phyloP scores from a whole-genome alignment of 192 early-diverging fungal species.

The Thamnidium elegans region DNA sequence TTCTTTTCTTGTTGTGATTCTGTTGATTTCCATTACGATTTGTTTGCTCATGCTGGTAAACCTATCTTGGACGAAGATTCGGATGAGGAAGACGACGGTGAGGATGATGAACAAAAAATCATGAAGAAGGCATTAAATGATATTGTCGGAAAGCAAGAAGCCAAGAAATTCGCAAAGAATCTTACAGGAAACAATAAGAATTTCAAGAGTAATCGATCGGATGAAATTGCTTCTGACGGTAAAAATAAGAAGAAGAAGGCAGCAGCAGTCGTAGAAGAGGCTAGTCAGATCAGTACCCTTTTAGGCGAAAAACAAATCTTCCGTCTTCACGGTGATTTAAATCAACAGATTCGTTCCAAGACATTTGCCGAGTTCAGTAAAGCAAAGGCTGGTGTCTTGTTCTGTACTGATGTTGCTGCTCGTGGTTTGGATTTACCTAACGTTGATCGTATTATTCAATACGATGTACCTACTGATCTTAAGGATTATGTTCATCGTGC shows the following conservation, averaged over 20 bases:
- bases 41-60: constrained; percentile 67
- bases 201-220: not conserved
- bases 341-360: constrained; percentile 74
- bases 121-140: constrained; percentile 29
- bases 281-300: constrained; percentile 46
- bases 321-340: constrained; percentile 87
- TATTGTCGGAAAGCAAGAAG: constrained; percentile 19
- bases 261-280: not conserved
- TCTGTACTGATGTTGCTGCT: constrained; percentile 97
- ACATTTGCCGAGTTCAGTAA: constrained; percentile 73
- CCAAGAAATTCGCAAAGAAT: constrained; percentile 5
- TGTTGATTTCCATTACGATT: constrained; percentile 92
- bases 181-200: constrained; percentile 8
- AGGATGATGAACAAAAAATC: constrained; percentile 42
- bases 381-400: constrained; percentile 66
- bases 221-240: not conserved
- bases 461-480: constrained; percentile 92
- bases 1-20: constrained; percentile 92
- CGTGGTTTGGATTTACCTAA: constrained; percentile 97
- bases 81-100: constrained; percentile 45
- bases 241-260: constrained; percentile 10
- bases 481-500: constrained; percentile 96
- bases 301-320: constrained; percentile 71
- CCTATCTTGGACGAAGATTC: constrained; percentile 33
- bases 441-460: constrained; percentile 90